These are phyloP conservation scores for Fusarium euwallaceae DNA, from an alignment of 2,329 filamentous ascomycete genomes.

Conservation along the genomic window DNA sequence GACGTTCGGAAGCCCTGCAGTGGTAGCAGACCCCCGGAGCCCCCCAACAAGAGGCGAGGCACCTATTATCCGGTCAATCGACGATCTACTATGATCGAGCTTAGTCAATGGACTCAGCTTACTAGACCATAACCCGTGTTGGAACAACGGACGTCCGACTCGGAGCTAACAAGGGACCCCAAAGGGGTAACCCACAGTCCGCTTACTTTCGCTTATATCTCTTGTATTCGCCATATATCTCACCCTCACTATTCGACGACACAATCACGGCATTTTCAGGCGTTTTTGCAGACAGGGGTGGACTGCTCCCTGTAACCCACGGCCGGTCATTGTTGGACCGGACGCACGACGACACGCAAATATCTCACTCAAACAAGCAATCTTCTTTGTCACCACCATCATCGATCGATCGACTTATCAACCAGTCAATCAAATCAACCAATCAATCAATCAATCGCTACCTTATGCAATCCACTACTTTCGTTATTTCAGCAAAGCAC, in stretches of 20 bases:
- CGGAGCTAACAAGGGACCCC: not conserved
- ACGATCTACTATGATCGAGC: conserved; percentile 74
- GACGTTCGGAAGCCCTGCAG: conserved; percentile 64
- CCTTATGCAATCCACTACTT: conserved; percentile 28
- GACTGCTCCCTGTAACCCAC: conserved; percentile 17
- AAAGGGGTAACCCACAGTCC: not conserved
- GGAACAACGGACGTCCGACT: conserved; percentile 15
- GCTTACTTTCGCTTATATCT: conserved; percentile 20
- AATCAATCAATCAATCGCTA: conserved; percentile 37
- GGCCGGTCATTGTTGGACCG: conserved; percentile 20
- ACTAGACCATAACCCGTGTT: not conserved
- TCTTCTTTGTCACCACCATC: conserved; percentile 40
- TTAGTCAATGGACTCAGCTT: not conserved
- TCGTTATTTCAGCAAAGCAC: conserved; percentile 43
- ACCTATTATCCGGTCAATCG: conserved; percentile 82
- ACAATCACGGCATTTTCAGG: conserved; percentile 38
- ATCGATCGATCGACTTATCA: conserved; percentile 21
- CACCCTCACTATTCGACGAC: conserved; percentile 31
- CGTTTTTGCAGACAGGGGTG: conserved; percentile 32
- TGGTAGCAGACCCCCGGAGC: conserved; percentile 76
- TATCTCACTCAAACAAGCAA: conserved; percentile 26
- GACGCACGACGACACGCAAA: conserved; percentile 44
- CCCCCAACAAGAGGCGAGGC: conserved; percentile 80
- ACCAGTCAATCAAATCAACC: conserved; percentile 29
- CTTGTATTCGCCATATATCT: conserved; percentile 16